Conservation (phyloP, 306 rosid species). For the Betula pendula region DNA sequence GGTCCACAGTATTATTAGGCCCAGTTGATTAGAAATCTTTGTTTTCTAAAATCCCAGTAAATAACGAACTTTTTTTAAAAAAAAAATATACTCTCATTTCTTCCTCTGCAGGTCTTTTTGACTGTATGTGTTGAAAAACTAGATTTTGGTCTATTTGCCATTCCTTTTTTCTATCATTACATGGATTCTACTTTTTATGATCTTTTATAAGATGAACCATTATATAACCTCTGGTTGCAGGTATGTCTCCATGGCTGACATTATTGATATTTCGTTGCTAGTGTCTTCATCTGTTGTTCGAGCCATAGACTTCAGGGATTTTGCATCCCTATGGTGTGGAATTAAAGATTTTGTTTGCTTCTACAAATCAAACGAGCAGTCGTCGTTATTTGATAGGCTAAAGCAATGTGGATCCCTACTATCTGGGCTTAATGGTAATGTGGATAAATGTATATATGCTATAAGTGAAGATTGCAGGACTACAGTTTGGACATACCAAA, state of each 20-base stretch:
- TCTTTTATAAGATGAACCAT: constrained; percentile 1
- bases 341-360: constrained; percentile 54
- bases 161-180: not conserved
- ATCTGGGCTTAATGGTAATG: constrained; percentile 51
- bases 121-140: not conserved
- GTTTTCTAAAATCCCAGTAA: not conserved
- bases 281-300: constrained; percentile 56
- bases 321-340: constrained; percentile 70
- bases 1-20: not conserved
- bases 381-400: constrained; percentile 43
- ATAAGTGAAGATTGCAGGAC: constrained; percentile 75
- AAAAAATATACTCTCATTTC: not conserved
- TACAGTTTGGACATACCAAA: constrained; percentile 82
- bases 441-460: constrained; percentile 62
- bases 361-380: constrained; percentile 32
- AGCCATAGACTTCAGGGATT: constrained; percentile 71
- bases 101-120: not conserved
- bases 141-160: not conserved
- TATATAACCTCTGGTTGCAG: too few relatives aligned
- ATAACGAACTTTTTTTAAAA: too few relatives aligned
- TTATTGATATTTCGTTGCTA: constrained; percentile 64
- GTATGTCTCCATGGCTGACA: constrained; percentile 75
- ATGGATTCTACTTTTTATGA: not conserved
- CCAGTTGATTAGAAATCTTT: not conserved
- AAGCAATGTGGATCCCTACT: constrained; percentile 65